Evolutionary conservation across 2,329 filamentous ascomycete species (phyloP).

Genomic region (Juglanconis oblonga): DNA sequence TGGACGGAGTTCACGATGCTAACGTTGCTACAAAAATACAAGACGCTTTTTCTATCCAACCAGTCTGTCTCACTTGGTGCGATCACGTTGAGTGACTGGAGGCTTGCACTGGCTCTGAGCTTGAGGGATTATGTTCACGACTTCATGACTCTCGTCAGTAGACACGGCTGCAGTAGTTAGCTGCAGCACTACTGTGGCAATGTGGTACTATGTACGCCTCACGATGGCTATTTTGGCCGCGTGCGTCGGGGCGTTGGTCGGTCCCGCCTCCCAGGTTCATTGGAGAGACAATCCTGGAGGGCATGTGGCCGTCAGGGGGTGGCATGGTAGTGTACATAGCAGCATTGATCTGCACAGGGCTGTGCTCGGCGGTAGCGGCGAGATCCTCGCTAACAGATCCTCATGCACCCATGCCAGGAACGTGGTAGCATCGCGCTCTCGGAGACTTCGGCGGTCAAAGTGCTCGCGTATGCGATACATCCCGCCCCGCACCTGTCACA

Average conservation of each 20-base stretch:
- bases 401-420: neutral
- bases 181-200: neutral
- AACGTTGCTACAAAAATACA: neutral
- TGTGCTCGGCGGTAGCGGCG: neutral
- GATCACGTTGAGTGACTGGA: neutral
- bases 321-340: too few species aligned
- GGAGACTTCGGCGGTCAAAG: neutral
- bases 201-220: neutral
- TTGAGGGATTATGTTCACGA: neutral
- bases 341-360: neutral
- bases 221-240: neutral
- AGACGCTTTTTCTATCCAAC: neutral
- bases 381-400: neutral
- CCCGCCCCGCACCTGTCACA: neutral
- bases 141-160: neutral
- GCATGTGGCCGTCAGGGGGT: conserved; percentile 1
- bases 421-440: neutral
- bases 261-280: neutral
- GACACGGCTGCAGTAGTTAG: neutral
- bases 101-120: neutral
- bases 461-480: neutral
- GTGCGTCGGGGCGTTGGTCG: neutral
- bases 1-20: neutral
- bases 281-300: neutral
- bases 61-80: neutral